Percentiles rank a stretch among this genome's conserved stretches.
These are phyloP conservation scores for Scheffersomyces illinoinensis DNA, from an alignment of 1,139 yeast genomes.

Conservation along the genomic window DNA sequence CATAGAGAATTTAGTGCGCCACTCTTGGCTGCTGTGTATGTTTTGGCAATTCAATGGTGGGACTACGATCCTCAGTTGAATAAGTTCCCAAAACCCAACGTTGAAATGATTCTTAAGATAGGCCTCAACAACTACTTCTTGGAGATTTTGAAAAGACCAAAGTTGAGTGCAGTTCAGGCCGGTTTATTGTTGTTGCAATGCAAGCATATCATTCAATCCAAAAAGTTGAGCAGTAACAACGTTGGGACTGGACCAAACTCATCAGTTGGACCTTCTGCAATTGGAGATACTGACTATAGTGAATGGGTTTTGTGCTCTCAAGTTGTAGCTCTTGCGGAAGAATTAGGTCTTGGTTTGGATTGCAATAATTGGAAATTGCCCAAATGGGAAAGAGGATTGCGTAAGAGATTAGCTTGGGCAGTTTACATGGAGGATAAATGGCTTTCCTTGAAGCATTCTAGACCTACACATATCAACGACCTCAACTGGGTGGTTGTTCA, in stretches of 20 bases:
- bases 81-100: constrained; percentile 66
- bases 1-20: constrained; percentile 81
- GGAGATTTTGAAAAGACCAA: constrained; percentile 71
- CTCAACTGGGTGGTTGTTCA: constrained; percentile 69
- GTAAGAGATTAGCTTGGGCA: constrained; percentile 91
- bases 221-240: constrained; percentile 9
- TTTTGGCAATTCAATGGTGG: constrained; percentile 82
- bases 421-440: constrained; percentile 88
- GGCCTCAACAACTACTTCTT: constrained; percentile 63
- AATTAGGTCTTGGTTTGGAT: constrained; percentile 80
- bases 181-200: constrained; percentile 71
- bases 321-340: constrained; percentile 83
- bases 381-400: constrained; percentile 85
- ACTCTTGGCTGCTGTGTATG: constrained; percentile 71
- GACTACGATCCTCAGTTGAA: constrained; percentile 73
- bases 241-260: background rate
- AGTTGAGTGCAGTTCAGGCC: constrained; percentile 78
- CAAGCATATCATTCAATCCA: constrained; percentile 39
- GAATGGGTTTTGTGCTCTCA: constrained; percentile 89
- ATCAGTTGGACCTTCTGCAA: constrained; percentile 3
- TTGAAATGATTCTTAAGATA: constrained; percentile 43
- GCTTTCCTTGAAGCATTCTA: constrained; percentile 73
- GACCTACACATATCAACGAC: constrained; percentile 75
- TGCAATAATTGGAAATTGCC: constrained; percentile 89
- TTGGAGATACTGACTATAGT: constrained; percentile 51